Evolutionary conservation across 495 filamentous ascomycete genomes (phyloP), one percentile per base, ranked within the genome.

Genomic region (Durotheca rogersii): DNA sequence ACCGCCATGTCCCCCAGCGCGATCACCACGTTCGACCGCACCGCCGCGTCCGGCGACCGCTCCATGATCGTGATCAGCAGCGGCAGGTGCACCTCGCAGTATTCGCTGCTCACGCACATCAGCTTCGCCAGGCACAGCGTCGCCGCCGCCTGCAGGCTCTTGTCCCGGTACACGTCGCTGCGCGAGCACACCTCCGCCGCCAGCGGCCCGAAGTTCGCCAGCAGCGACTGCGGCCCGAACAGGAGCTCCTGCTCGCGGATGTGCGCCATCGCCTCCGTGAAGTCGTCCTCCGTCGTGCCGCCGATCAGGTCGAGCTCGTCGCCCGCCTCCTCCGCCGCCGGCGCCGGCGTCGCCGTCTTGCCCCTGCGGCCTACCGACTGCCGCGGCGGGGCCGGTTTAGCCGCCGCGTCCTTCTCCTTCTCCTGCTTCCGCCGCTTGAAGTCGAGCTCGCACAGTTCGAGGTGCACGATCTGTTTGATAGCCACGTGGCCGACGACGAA

Each of bases 401-500:
- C 65, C 6, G 69, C 66, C 2, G 72, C 68, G 35, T 75, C 85
- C 69, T 92, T 96, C 66, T 97, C 93, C 51, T 91, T 89, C 57
- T 95, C 93, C 10, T 87, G 88, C 71, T 97, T 99, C 45, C 90
- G 79, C 18, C 91, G 82, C 71, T 99, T 99, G 71, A 99, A 99
- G 67, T 99, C 93, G 29, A 91, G 80, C 63, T 99, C 93, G 68
- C 89, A 91, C 1, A 97, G 78, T 56, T 99, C 93, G n/a, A 99
- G 77, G 67, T 99, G 94, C n/a, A 99, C 93, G 50, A 97, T 99
- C 60, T 99, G 93, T 67, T 98, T 98, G 70, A 98, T 89, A 20
- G 92, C 91, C 48, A 96, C 88, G 62, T 98, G 92, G 4, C 92
- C 93, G 41, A 98, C 92, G 41, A 96, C 84, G 68, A 96, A 99